Percentiles rank a stretch among this genome's conserved stretches.
Evolutionary conservation across 352 stramenopile species (phyloP).

Genomic region (Ochromonadaceae sp.): DNA sequence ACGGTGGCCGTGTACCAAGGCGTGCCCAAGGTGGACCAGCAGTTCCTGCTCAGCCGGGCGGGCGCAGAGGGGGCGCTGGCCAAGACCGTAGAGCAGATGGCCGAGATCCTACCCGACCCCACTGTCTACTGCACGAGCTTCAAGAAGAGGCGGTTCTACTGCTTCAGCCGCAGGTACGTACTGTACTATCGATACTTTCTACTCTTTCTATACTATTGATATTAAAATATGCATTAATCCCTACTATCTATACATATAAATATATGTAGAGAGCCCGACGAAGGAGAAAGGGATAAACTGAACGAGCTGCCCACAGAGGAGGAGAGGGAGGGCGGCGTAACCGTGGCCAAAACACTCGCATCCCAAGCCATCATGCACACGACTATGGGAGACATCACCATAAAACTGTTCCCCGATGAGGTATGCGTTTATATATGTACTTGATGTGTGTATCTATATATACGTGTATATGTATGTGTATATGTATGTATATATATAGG

Average conservation of each 20-base stretch:
- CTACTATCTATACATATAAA: too few relatives aligned
- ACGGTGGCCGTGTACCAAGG: too few relatives aligned
- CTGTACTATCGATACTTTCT: constrained; percentile 21
- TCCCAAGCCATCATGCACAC: constrained; percentile 76
- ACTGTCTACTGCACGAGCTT: constrained; percentile 63
- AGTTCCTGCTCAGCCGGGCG: constrained; percentile 61
- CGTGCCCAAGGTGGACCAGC: constrained; percentile 82
- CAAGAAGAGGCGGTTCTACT: constrained; percentile 82
- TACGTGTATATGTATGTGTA: too few relatives aligned
- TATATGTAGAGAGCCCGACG: too few relatives aligned
- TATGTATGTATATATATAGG: too few relatives aligned
- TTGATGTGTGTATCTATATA: too few relatives aligned
- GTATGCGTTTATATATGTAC: too few relatives aligned
- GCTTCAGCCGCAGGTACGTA: constrained; percentile 57
- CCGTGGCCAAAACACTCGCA: constrained; percentile 4
- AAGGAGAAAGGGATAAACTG: constrained; percentile 92
- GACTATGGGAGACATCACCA: constrained; percentile 92
- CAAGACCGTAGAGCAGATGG: constrained; percentile 20
- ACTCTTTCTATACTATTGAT: too few relatives aligned
- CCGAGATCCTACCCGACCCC: constrained; percentile 39
- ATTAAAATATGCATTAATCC: too few relatives aligned
- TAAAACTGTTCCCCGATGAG: constrained; percentile 90
- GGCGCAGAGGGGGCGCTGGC: constrained; percentile 18
- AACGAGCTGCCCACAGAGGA: constrained; percentile 93
- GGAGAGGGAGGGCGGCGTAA: constrained; percentile 44